Conservation (phyloP, 2,329 filamentous ascomycete genomes). For the Penicillium sp. region DNA sequence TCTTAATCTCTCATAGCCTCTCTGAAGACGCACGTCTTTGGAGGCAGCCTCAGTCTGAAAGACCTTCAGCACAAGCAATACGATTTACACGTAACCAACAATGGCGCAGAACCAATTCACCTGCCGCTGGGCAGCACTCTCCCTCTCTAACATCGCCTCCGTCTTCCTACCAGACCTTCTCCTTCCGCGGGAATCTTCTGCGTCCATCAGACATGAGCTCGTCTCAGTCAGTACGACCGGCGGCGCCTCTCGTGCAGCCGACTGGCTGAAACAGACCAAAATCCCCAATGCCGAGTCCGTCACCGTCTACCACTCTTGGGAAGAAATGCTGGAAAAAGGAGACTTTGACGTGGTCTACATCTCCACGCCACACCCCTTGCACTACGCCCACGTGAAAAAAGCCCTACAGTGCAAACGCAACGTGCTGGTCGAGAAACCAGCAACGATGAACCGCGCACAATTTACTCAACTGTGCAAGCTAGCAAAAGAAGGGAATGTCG, state of each 20-base stretch:
- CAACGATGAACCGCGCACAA: slow-evolving; percentile 29
- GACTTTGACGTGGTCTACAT: slow-evolving; percentile 35
- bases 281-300: slow-evolving; percentile 22
- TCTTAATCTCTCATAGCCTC: not conserved
- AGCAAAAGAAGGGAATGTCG: slow-evolving; percentile 19
- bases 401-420: slow-evolving; percentile 25
- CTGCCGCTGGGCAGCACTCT: slow-evolving; percentile 26
- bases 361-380: slow-evolving; percentile 31
- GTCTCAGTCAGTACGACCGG: slow-evolving; percentile 28
- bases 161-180: slow-evolving; percentile 29
- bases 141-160: slow-evolving; percentile 26
- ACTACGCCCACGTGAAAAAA: slow-evolving; percentile 27
- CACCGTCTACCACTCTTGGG: slow-evolving; percentile 25
- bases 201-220: slow-evolving; percentile 23
- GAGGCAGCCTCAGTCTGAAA: slow-evolving; percentile 1
- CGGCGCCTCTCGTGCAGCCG: slow-evolving; percentile 17
- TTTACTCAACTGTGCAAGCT: slow-evolving; percentile 10
- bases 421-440: slow-evolving; percentile 32
- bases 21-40: slow-evolving; percentile 2
- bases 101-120: slow-evolving; percentile 9
- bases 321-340: slow-evolving; percentile 28
- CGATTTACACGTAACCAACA: not conserved
- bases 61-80: not conserved
- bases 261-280: slow-evolving; percentile 27
- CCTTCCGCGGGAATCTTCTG: slow-evolving; percentile 13